phyloP scores from a whole-genome alignment of 192 early-diverging fungal genomes.

The Gamsiella multidivaricata region DNA sequence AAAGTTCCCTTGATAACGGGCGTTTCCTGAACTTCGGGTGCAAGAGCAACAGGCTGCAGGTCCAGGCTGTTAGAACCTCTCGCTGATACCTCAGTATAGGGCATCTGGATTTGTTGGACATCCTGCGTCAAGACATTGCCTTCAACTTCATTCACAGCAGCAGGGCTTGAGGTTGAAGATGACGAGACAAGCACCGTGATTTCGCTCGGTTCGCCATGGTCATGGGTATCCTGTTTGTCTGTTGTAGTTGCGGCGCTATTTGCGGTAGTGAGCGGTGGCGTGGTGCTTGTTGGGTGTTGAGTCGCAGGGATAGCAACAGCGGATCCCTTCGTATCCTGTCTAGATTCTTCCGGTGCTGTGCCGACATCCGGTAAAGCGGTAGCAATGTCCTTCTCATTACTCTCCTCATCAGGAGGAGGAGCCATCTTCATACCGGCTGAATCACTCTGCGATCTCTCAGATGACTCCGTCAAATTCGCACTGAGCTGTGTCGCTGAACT shows the following conservation, averaged over 20 bases:
- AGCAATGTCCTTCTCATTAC: too few relatives aligned
- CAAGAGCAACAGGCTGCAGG: slow-evolving; percentile 7
- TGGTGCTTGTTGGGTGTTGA: background rate
- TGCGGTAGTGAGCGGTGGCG: background rate
- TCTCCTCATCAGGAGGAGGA: too few relatives aligned
- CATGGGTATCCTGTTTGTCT: background rate
- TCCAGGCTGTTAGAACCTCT: too few relatives aligned
- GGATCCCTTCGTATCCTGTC: too few relatives aligned
- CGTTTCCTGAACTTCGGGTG: slow-evolving; percentile 11
- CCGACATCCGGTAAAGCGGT: too few relatives aligned
- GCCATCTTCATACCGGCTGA: slow-evolving; percentile 19
- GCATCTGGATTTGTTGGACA: too few relatives aligned
- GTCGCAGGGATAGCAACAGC: too few relatives aligned
- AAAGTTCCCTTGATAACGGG: background rate
- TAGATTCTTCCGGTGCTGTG: background rate
- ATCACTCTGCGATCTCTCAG: slow-evolving; percentile 7
- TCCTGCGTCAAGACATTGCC: too few relatives aligned
- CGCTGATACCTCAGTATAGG: too few relatives aligned
- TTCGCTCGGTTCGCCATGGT: background rate
- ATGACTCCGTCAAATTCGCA: slow-evolving; percentile 6
- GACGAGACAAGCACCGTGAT: background rate
- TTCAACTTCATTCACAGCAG: background rate
- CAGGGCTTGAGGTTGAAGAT: background rate
- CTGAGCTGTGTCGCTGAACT: background rate
- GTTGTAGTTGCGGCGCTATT: background rate